Conservation (phyloP, 345 rosid species). For the Hibiscus syriacus region DNA sequence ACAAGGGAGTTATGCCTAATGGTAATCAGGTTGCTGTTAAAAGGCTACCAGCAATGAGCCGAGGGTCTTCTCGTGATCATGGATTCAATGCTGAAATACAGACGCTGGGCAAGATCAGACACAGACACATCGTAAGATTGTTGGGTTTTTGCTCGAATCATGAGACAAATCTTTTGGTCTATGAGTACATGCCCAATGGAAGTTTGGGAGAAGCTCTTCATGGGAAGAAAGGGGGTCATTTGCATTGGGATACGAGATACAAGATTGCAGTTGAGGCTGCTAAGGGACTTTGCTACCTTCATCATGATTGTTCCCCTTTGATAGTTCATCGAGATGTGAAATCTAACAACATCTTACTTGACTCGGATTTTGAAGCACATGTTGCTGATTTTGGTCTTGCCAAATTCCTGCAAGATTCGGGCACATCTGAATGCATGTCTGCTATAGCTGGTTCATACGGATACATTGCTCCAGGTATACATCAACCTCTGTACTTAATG, state of each 20-base stretch:
- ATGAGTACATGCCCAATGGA: conserved; percentile 92
- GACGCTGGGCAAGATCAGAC: conserved; percentile 72
- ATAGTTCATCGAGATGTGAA: conserved; percentile 83
- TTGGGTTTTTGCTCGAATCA: conserved; percentile 85
- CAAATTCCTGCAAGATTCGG: conserved; percentile 77
- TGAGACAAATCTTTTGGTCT: conserved; percentile 79
- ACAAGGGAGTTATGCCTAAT: conserved; percentile 68
- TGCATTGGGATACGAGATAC: conserved; percentile 82
- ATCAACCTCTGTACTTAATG: not conserved
- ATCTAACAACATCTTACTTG: conserved; percentile 80
- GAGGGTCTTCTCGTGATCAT: conserved; percentile 88
- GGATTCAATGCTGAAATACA: conserved; percentile 96
- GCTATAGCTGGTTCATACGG: conserved; percentile 97
- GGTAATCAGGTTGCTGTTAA: conserved; percentile 80
- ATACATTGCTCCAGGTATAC: conserved; percentile 85
- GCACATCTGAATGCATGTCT: conserved; percentile 94
- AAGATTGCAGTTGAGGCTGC: conserved; percentile 85
- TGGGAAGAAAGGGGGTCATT: conserved; percentile 81
- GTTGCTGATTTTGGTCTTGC: conserved; percentile 96
- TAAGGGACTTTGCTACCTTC: conserved; percentile 79
- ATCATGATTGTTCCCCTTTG: conserved; percentile 80
- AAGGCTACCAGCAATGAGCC: conserved; percentile 64
- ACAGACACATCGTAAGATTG: conserved; percentile 72
- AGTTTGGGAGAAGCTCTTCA: conserved; percentile 89
- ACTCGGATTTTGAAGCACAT: conserved; percentile 78